phyloP scores from a whole-genome alignment of 73 alveolate species.

The Symbiodinium pilosum region DNA sequence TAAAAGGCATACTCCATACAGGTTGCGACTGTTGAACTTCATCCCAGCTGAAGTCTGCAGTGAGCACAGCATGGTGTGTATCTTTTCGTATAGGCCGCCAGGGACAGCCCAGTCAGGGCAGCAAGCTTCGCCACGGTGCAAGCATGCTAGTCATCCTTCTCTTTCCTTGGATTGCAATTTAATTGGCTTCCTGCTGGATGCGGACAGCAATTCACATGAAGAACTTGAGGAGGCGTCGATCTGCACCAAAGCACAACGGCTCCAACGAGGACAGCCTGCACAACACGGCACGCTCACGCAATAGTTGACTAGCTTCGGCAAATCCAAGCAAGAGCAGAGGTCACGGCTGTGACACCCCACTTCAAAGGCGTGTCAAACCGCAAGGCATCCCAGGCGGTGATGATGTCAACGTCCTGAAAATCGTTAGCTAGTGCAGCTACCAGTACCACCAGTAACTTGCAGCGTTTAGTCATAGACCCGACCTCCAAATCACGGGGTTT shows the following conservation, averaged over 20 bases:
- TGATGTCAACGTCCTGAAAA: constrained; percentile 56
- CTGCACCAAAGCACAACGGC: constrained; percentile 66
- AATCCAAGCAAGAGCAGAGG: background rate
- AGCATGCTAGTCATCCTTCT: constrained; percentile 44
- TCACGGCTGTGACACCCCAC: constrained; percentile 84
- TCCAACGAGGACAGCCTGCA: constrained; percentile 41
- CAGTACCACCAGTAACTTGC: too few relatives aligned
- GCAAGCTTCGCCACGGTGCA: too few relatives aligned
- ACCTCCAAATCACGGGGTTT: constrained; percentile 83
- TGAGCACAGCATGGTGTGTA: too few relatives aligned
- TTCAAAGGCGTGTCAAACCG: constrained; percentile 89
- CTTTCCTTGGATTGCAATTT: constrained; percentile 32
- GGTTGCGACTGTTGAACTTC: too few relatives aligned
- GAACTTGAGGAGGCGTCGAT: background rate
- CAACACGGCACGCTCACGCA: background rate
- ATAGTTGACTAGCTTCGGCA: background rate
- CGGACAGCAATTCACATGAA: background rate
- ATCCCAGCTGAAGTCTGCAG: too few relatives aligned
- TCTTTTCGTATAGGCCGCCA: too few relatives aligned
- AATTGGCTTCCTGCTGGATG: background rate
- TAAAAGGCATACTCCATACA: too few relatives aligned
- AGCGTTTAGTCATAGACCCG: too few relatives aligned
- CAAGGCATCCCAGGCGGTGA: constrained; percentile 95
- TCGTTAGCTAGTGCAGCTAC: background rate
- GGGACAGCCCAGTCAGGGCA: too few relatives aligned